Conservation (phyloP, 129 eudicot genomes). For the Saussurea involucrata region DNA sequence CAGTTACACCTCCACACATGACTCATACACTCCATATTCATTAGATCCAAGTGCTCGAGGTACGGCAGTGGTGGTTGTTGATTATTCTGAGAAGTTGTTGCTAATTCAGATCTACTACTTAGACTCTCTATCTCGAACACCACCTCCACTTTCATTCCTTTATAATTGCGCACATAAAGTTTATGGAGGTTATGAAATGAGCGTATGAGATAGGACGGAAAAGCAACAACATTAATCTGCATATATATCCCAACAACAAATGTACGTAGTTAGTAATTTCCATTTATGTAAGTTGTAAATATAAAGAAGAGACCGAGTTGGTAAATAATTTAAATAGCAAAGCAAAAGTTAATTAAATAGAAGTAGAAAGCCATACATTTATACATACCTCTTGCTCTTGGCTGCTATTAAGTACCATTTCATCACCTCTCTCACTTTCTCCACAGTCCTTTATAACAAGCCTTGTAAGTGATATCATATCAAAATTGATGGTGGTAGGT, state of each 20-base stretch:
- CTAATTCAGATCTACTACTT: not conserved
- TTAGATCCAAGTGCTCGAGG: not conserved
- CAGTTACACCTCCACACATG: conserved; percentile 6
- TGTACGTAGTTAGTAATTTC: no score
- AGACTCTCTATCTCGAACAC: no score
- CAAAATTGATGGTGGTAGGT: not conserved
- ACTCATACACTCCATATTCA: not conserved
- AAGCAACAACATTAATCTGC: not conserved
- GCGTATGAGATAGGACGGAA: not conserved
- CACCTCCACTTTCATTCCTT: not conserved
- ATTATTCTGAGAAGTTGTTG: not conserved
- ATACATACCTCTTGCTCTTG: no score
- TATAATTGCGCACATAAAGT: not conserved
- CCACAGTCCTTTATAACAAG: not conserved
- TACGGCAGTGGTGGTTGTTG: not conserved
- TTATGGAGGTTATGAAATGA: not conserved
- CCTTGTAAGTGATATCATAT: not conserved
- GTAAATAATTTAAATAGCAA: no score
- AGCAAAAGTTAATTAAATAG: no score
- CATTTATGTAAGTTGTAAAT: no score
- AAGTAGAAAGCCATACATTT: no score
- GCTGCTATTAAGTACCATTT: not conserved
- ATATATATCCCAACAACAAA: no score
- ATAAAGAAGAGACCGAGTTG: no score
- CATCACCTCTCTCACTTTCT: no score